Evolutionary conservation across 1,284 basidiomycete genomes (phyloP).

Genomic region (Cryptococcus sp.): DNA sequence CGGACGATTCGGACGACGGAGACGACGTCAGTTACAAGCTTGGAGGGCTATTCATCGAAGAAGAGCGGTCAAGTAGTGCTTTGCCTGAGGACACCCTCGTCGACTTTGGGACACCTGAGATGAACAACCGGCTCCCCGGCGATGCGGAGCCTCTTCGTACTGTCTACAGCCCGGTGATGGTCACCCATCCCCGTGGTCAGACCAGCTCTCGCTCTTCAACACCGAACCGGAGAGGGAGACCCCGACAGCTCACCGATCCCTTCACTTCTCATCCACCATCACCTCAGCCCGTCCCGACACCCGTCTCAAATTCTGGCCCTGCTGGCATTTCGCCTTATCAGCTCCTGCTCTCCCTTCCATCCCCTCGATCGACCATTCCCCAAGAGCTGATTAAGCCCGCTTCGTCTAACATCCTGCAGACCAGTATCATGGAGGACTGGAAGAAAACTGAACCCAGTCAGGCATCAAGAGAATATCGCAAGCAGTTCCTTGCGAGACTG

Average conservation of each 20-base stretch:
- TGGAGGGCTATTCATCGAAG: neutral
- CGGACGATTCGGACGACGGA: neutral
- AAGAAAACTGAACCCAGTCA: slow-evolving; percentile 21
- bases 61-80: neutral
- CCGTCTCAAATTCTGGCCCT: neutral
- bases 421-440: slow-evolving; percentile 27
- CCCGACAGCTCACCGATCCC: neutral
- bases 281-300: neutral
- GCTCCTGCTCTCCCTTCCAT: slow-evolving; percentile 18
- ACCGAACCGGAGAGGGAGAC: no score
- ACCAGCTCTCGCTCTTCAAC: no score
- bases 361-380: slow-evolving; percentile 20
- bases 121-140: neutral
- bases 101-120: neutral
- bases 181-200: no score
- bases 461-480: slow-evolving; percentile 14
- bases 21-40: neutral
- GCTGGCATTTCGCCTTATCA: slow-evolving; percentile 26
- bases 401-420: slow-evolving; percentile 23
- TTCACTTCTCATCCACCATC: neutral
- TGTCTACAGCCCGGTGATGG: no score
- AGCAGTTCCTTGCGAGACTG: slow-evolving; percentile 18
- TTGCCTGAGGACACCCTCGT: neutral
- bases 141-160: neutral
- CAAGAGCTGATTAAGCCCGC: slow-evolving; percentile 6